Evolutionary conservation across 73 alveolate species (phyloP), one percentile per base, ranked within the genome.

Genomic region (Loxodes magnus): DNA sequence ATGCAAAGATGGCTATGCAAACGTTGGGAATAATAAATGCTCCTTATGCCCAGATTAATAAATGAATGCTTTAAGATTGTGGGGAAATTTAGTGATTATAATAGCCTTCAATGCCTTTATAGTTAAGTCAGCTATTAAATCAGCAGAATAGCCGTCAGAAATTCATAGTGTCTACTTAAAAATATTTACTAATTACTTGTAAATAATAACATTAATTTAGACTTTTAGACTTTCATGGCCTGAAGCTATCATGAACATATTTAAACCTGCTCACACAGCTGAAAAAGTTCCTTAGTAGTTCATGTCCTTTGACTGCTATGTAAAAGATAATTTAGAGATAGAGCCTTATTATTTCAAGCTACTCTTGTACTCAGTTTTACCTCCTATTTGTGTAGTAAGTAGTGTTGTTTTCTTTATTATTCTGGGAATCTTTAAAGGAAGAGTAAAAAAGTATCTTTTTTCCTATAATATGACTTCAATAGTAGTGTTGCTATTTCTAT

Each of bases 211-310:
- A 7, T 44, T 74, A 12, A 43, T 69, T 17, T 64, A 79, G 9
- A 50, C 80, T 4, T 74, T 74, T 29, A 49, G 66, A 5, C 46
- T 74, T 6, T 22, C 64, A 23, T 74, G 87, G 80, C 80, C 87
- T 19, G 53, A 36, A 5, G 10, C 21, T 4, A 55, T 74, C 1
- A 36, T 5, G 7, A 21, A 55, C 15, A 26, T 74, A 26, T 74
- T 74, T 48, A 49, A 54, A 1, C 9, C 64, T n/a, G 55, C 63
- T 2, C 6, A 60, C 15, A 70, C 70, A 24, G 69, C 67, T 1
- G 51, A 55, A 3, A 39, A 48, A 15, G 74, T 69, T 12, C 17
- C 58, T 12, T 67, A 64, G 16, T 29, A 51, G 19, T 7, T 74
- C 17, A 60, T 74, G 4, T 65, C 79, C 15, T 55, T 56, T 48